Base-by-base conservation (phyloP, 495 filamentous ascomycete genomes). In the Schizothecium vesticola region DNA sequence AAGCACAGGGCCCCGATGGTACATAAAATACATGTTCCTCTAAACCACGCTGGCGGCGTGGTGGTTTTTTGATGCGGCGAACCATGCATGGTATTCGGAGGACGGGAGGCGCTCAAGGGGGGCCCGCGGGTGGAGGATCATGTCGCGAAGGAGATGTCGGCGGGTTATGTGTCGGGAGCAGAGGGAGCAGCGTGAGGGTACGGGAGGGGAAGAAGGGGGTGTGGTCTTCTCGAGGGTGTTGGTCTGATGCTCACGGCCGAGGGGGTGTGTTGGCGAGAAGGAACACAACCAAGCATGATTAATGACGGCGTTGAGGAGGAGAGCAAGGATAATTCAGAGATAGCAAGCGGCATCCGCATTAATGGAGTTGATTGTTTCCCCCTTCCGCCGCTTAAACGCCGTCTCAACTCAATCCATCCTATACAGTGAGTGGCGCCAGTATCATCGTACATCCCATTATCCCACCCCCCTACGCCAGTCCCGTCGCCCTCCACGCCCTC, bases 31-130 rank as follows among this genome's bases (percentile, higher is more conserved):
- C n/a, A n/a, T n/a, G n/a, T n/a, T n/a, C n/a, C n/a, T n/a, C n/a
- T n/a, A n/a, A n/a, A n/a, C n/a, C n/a, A n/a, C n/a, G 67, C 75
- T 93, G 2, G 86, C 86, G 74, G 92, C 90, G 9, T 97, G 91
- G 92, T n/a, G n/a, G n/a, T n/a, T n/a, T n/a, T 82, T 84, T 59
- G 89, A 94, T 70, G 92, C 89, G 8, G 82, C 94, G 7, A 79
- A 88, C 51, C 80, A 87, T 36, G 86, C 87, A 19, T 79, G 76
- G 59, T 74, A 79, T 68, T 79, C 77, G 25, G 77, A 76, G n/a
- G n/a, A n/a, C n/a, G n/a, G 62, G 71, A 71, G 63, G 75, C 72
- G 26, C 71, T 79, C 22, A 77, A 77, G 69, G 75, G 78, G 31
- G 77, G 76, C 4, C 59, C 72, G 56, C 65, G n/a, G n/a, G n/a